These are phyloP conservation scores for Penicillium sumatraense DNA, from an alignment of 2,329 filamentous ascomycete genomes.

Conservation along the genomic window DNA sequence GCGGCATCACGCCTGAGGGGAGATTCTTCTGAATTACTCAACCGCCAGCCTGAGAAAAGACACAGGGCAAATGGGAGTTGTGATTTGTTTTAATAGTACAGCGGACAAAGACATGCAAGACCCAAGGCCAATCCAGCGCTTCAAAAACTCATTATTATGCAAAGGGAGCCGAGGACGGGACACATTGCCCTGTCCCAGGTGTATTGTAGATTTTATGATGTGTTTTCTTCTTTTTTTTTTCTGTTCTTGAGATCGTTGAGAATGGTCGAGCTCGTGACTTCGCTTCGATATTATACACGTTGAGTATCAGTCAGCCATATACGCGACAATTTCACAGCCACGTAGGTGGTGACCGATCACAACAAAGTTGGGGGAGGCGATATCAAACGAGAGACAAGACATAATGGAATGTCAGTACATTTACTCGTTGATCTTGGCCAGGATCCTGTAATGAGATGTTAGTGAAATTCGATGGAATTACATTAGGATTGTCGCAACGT, in stretches of 20 bases:
- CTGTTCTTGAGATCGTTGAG: conserved; percentile 29
- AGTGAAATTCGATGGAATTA: conserved; percentile 10
- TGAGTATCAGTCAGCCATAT: conserved; percentile 13
- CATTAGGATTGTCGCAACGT: conserved; percentile 52
- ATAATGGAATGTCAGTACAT: conserved; percentile 30
- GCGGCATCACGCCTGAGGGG: conserved; percentile 26
- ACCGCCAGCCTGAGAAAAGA: conserved; percentile 24
- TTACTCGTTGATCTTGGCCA: conserved; percentile 99
- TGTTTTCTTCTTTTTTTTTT: conserved; percentile 28
- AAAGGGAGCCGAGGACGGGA: conserved; percentile 15
- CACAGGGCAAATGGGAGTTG: conserved; percentile 21
- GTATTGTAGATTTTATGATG: conserved; percentile 16
- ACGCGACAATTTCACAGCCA: conserved; percentile 22
- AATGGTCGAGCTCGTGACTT: conserved; percentile 34
- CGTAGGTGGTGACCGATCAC: conserved; percentile 4
- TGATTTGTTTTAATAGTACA: conserved; percentile 38
- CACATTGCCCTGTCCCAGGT: conserved; percentile 6
- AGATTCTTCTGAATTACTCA: conserved; percentile 39
- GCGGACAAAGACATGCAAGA: conserved; percentile 38
- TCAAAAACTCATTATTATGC: conserved; percentile 35
- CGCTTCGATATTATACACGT: conserved; percentile 41
- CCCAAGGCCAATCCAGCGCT: conserved; percentile 34
- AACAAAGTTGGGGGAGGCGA: conserved; percentile 18
- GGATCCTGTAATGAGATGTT: conserved; percentile 66
- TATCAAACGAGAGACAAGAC: conserved; percentile 14